These are phyloP conservation scores for Albophoma yamanashiensis DNA, from an alignment of 2,329 filamentous ascomycete genomes.

Conservation along the genomic window DNA sequence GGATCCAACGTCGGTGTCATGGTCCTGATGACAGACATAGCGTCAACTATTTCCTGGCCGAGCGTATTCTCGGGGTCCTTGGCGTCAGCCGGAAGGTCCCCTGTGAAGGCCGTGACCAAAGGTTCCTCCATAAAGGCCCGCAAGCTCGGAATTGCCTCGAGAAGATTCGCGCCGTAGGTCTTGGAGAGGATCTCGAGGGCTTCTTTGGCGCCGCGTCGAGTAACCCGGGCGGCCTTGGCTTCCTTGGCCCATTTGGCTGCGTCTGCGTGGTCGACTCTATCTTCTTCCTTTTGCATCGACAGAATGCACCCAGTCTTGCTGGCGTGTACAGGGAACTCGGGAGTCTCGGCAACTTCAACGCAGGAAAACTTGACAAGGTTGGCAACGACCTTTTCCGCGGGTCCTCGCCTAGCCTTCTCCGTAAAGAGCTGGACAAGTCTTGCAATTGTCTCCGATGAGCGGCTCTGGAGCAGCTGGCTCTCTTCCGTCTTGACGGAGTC, in stretches of 20 bases:
- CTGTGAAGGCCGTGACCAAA: slow-evolving; percentile 62
- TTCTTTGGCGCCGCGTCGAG: slow-evolving; percentile 86
- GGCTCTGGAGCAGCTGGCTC: slow-evolving; percentile 75
- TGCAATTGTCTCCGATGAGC: slow-evolving; percentile 77
- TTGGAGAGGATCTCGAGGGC: slow-evolving; percentile 78
- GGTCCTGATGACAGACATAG: slow-evolving; percentile 82
- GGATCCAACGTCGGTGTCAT: slow-evolving; percentile 81
- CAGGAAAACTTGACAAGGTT: slow-evolving; percentile 97
- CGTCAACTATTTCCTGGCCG: slow-evolving; percentile 90
- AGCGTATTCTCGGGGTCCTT: slow-evolving; percentile 62
- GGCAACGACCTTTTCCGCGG: slow-evolving; percentile 90
- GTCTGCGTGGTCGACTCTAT: slow-evolving; percentile 84
- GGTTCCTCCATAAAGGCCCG: slow-evolving; percentile 72
- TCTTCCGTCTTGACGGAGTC: slow-evolving; percentile 95
- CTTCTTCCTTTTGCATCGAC: slow-evolving; percentile 94
- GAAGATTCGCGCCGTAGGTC: slow-evolving; percentile 66
- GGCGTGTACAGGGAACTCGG: slow-evolving; percentile 82
- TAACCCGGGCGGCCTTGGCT: slow-evolving; percentile 79
- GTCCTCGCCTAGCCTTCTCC: slow-evolving; percentile 64
- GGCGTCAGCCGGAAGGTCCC: slow-evolving; percentile 61
- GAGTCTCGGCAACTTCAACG: slow-evolving; percentile 94
- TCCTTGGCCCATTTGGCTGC: slow-evolving; percentile 84
- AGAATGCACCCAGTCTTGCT: slow-evolving; percentile 70
- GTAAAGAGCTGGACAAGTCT: slow-evolving; percentile 81
- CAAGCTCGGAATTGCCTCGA: slow-evolving; percentile 78